Percentiles rank a stretch among this genome's conserved stretches.
Evolutionary conservation across 208 protist genomes (phyloP).

Genomic region (Angomonas desouzai): DNA sequence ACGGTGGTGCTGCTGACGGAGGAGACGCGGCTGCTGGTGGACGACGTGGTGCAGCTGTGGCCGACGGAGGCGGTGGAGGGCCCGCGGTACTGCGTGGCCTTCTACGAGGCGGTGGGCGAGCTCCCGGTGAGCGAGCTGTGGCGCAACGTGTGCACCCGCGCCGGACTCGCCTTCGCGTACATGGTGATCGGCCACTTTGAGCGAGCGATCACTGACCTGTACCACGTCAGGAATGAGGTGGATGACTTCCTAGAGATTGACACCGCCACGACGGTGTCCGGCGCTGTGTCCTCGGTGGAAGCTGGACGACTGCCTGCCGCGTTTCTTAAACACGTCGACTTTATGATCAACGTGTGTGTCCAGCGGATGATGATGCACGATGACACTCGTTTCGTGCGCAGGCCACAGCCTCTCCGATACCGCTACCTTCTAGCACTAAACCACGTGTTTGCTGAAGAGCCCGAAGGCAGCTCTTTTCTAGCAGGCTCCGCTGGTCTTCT

Average conservation of each 20-base stretch:
- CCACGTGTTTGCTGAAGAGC: not conserved
- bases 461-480: not conserved
- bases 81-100: not conserved
- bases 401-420: not conserved
- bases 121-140: slow-evolving; percentile 9
- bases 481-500: not conserved
- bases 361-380: slow-evolving; percentile 14
- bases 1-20: slow-evolving; percentile 30
- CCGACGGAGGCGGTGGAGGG: not conserved
- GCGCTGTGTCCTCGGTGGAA: slow-evolving; percentile 7
- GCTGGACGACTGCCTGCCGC: not conserved
- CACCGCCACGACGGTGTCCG: slow-evolving; percentile 8
- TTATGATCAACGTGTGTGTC: slow-evolving; percentile 14
- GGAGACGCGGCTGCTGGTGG: slow-evolving; percentile 35
- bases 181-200: slow-evolving; percentile 39
- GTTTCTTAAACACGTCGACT: slow-evolving; percentile 3
- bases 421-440: not conserved
- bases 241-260: slow-evolving; percentile 17
- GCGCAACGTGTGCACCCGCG: slow-evolving; percentile 22
- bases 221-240: slow-evolving; percentile 16
- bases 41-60: slow-evolving; percentile 21
- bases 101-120: slow-evolving; percentile 22
- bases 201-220: slow-evolving; percentile 15
- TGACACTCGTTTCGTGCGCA: slow-evolving; percentile 10
- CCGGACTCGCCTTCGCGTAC: slow-evolving; percentile 25